Evolutionary conservation across 331 rosid genomes (phyloP).

Genomic region (Malus hybrid): DNA sequence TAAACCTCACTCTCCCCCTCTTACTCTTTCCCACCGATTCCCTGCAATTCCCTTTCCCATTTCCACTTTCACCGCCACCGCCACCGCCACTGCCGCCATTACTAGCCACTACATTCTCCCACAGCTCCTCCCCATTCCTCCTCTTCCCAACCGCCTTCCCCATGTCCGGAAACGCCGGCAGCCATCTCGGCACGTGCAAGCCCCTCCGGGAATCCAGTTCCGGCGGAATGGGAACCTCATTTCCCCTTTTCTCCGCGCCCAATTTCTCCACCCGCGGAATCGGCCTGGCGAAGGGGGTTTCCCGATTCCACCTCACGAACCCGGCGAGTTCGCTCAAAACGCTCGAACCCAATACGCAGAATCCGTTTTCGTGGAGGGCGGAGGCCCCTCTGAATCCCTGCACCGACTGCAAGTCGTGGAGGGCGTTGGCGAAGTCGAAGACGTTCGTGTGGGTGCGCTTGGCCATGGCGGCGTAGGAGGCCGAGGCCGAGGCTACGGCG

Average conservation of each 20-base stretch:
- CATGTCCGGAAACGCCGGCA: conserved; percentile 45
- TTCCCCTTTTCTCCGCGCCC: background rate
- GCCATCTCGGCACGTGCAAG: conserved; percentile 54
- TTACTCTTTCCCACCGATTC: conserved; percentile 20
- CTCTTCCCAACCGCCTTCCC: background rate
- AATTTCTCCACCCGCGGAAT: conserved; percentile 17
- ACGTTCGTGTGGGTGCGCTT: conserved; percentile 49
- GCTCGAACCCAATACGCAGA: conserved; percentile 33
- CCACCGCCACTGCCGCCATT: conserved; percentile 15
- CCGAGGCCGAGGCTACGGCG: conserved; percentile 35
- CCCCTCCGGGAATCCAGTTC: background rate
- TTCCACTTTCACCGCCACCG: conserved; percentile 43
- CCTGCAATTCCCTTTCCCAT: conserved; percentile 1
- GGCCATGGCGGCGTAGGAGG: conserved; percentile 38
- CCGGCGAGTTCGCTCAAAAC: conserved; percentile 33
- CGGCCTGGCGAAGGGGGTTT: conserved; percentile 42
- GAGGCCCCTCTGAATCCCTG: conserved; percentile 49
- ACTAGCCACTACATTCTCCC: conserved; percentile 12
- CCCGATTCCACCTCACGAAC: conserved; percentile 19
- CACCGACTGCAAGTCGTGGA: conserved; percentile 36
- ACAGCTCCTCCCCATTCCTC: conserved; percentile 11
- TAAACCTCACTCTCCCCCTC: conserved; percentile 46
- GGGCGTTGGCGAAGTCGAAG: conserved; percentile 53
- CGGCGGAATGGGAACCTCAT: background rate
- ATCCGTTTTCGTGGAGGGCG: conserved; percentile 4